Conservation (phyloP, 1,284 basidiomycete species). For the Meira miltonrushii region DNA sequence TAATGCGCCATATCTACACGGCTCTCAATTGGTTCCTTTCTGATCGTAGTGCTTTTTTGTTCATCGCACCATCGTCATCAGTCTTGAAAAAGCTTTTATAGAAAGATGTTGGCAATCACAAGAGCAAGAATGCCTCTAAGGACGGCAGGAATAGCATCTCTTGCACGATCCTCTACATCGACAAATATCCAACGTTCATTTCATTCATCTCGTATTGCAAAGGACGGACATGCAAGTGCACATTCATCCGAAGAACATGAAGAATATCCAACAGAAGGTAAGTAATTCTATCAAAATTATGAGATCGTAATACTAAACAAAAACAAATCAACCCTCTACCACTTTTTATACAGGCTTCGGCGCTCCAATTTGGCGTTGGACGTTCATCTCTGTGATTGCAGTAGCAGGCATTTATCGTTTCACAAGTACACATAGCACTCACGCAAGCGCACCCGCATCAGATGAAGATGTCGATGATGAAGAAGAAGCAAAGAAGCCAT, state of each 20-base stretch:
- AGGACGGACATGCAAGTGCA: background rate
- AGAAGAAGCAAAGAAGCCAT: slow-evolving; percentile 30
- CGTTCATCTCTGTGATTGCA: slow-evolving; percentile 27
- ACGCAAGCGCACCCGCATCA: slow-evolving; percentile 27
- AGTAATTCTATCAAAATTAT: too few relatives aligned
- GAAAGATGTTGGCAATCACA: background rate
- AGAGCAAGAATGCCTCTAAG: background rate
- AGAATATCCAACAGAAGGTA: slow-evolving; percentile 3
- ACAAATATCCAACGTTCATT: background rate
- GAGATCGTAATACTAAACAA: background rate
- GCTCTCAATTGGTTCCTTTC: too few relatives aligned
- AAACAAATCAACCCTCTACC: background rate
- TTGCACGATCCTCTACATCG: background rate
- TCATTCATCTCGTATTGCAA: background rate
- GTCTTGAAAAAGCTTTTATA: too few relatives aligned
- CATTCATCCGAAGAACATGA: slow-evolving; percentile 2
- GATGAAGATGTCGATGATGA: slow-evolving; percentile 25
- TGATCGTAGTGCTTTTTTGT: too few relatives aligned
- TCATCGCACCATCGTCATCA: too few relatives aligned
- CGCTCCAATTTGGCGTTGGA: slow-evolving; percentile 42
- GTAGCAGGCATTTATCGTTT: slow-evolving; percentile 33
- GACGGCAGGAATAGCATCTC: too few relatives aligned
- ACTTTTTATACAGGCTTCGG: slow-evolving; percentile 19
- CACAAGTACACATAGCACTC: slow-evolving; percentile 29
- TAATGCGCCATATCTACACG: too few relatives aligned